Conservation (phyloP, 2,329 filamentous ascomycete species). For the Clonostachys sp. region DNA sequence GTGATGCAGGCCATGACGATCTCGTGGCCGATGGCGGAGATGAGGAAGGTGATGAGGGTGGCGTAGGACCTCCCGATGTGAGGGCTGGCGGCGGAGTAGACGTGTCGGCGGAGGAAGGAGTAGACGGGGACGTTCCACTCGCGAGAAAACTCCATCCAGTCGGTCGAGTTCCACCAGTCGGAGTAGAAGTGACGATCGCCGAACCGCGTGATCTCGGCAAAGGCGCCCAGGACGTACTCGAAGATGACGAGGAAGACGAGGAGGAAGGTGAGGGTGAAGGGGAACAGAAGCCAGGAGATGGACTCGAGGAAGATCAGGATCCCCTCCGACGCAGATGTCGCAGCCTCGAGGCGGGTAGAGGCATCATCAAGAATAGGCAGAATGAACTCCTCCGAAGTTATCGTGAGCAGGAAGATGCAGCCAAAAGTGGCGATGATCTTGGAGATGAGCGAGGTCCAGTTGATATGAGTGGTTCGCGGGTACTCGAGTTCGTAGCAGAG, state of each 20-base stretch:
- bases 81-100: constrained; percentile 78
- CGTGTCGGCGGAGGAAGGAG: constrained; percentile 89
- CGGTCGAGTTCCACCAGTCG: constrained; percentile 72
- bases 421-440: constrained; percentile 90
- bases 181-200: constrained; percentile 91
- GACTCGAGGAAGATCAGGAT: constrained; percentile 82
- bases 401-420: constrained; percentile 89
- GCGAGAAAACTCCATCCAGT: constrained; percentile 93
- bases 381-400: constrained; percentile 93
- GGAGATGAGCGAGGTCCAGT: constrained; percentile 76
- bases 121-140: constrained; percentile 99
- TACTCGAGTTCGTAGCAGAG: constrained; percentile 98
- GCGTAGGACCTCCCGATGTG: constrained; percentile 73
- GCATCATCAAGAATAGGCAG: constrained; percentile 81
- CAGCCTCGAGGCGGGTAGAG: constrained; percentile 41
- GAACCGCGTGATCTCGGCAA: constrained; percentile 90
- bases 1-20: constrained; percentile 98
- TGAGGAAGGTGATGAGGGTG: constrained; percentile 86
- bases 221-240: constrained; percentile 91
- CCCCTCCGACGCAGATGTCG: constrained; percentile 53
- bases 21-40: constrained; percentile 87
- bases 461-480: constrained; percentile 69
- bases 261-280: constrained; percentile 94
- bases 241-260: constrained; percentile 98
- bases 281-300: constrained; percentile 87